These are phyloP conservation scores for Aspergillus chevalieri DNA, from an alignment of 2,329 filamentous ascomycete genomes.

Conservation along the genomic window DNA sequence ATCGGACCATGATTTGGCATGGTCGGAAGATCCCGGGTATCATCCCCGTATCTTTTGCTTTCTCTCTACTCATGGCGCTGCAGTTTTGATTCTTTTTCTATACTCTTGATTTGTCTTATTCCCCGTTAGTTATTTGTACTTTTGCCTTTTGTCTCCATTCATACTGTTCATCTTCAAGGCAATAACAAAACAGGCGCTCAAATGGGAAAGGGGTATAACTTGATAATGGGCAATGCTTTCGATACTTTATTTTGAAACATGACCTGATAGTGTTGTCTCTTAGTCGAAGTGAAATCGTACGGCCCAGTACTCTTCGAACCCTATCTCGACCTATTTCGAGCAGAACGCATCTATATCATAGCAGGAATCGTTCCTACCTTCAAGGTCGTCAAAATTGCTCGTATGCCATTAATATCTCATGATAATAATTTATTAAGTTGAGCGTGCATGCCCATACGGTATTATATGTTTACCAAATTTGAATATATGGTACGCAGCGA, in stretches of 20 bases:
- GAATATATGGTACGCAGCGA: no score
- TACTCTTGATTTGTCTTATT: slow-evolving; percentile 14
- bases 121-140: slow-evolving; percentile 8
- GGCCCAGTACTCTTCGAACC: no score
- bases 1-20: neutral
- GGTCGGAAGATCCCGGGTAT: neutral
- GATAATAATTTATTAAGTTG: no score
- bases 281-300: no score
- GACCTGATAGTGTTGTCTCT: neutral
- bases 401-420: no score
- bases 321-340: no score
- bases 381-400: no score
- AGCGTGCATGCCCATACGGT: no score
- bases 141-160: slow-evolving; percentile 10
- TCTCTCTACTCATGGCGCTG: slow-evolving; percentile 19
- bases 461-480: no score
- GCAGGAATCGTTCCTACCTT: no score
- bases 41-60: neutral
- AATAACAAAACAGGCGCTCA: slow-evolving; percentile 31
- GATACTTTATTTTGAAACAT: slow-evolving; percentile 29
- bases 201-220: slow-evolving; percentile 34
- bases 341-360: no score
- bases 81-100: slow-evolving; percentile 11
- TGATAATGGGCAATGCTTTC: slow-evolving; percentile 27
- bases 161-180: slow-evolving; percentile 15